Conservation (phyloP, 257 asterid species). For the Solanum appendiculatum region DNA sequence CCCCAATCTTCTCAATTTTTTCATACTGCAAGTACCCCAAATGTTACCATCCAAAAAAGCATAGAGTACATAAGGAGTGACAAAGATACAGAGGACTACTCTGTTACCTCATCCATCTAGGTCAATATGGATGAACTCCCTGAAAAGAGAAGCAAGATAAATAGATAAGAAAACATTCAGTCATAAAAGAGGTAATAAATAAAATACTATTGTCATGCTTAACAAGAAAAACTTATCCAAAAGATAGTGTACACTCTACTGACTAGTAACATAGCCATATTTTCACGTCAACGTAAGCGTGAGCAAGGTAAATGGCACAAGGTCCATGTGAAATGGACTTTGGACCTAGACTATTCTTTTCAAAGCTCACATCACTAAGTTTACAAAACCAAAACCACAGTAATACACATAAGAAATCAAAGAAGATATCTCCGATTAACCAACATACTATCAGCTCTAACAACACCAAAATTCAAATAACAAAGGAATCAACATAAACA, state of each 20-base stretch:
- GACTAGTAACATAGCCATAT: background rate
- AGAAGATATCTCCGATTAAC: background rate
- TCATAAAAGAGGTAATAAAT: background rate
- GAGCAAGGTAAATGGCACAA: background rate
- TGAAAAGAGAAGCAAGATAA: background rate
- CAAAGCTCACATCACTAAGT: background rate
- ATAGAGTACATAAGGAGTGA: background rate
- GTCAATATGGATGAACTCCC: background rate
- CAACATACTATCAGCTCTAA: background rate
- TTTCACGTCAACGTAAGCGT: background rate
- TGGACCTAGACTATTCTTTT: background rate
- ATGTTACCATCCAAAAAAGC: conserved; percentile 2
- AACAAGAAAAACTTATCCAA: background rate
- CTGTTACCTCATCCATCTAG: conserved; percentile 80
- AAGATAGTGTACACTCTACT: background rate
- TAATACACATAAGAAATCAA: background rate
- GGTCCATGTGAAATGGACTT: background rate
- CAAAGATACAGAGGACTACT: background rate
- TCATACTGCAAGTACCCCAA: conserved; percentile 52
- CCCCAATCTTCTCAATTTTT: conserved; percentile 95
- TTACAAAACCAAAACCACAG: background rate
- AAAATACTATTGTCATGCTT: background rate
- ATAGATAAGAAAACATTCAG: background rate
- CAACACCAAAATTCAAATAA: background rate
- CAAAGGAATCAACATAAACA: background rate